These are phyloP conservation scores for Saxispiralis lemnorum DNA, from an alignment of 495 filamentous ascomycete genomes.

Conservation along the genomic window DNA sequence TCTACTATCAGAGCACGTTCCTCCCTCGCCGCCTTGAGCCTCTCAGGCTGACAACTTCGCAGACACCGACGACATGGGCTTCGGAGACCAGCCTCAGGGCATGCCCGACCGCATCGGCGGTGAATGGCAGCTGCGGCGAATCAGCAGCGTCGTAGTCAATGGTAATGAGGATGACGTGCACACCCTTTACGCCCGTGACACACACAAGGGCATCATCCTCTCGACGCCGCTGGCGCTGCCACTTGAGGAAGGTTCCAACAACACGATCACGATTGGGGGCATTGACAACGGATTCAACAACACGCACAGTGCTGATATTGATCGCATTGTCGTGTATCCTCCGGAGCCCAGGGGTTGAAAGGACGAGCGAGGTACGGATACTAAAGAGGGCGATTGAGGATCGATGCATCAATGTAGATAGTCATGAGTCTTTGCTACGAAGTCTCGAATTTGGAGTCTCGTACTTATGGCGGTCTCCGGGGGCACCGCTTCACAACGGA, in stretches of 20 bases:
- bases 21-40: too few relatives aligned
- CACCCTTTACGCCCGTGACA: slow-evolving; percentile 28
- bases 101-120: slow-evolving; percentile 28
- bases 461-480: too few relatives aligned
- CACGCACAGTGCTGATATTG: slow-evolving; percentile 28
- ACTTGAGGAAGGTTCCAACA: slow-evolving; percentile 22
- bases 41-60: too few relatives aligned
- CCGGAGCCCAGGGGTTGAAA: slow-evolving; percentile 13
- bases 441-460: too few relatives aligned
- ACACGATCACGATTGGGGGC: slow-evolving; percentile 29
- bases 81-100: slow-evolving; percentile 28
- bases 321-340: slow-evolving; percentile 30
- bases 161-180: slow-evolving; percentile 21
- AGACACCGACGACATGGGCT: slow-evolving; percentile 28
- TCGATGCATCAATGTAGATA: too few relatives aligned
- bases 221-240: slow-evolving; percentile 25
- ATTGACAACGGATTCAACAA: slow-evolving; percentile 25
- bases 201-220: slow-evolving; percentile 31
- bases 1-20: slow-evolving; percentile 27
- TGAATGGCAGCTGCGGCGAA: slow-evolving; percentile 28
- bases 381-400: too few relatives aligned
- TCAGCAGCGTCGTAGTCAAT: slow-evolving; percentile 29
- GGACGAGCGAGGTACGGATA: too few relatives aligned
- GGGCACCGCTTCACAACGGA: too few relatives aligned
- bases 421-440: too few relatives aligned